Evolutionary conservation across 2,329 filamentous ascomycete genomes (phyloP).

Genomic region (Monilinia fructigena): DNA sequence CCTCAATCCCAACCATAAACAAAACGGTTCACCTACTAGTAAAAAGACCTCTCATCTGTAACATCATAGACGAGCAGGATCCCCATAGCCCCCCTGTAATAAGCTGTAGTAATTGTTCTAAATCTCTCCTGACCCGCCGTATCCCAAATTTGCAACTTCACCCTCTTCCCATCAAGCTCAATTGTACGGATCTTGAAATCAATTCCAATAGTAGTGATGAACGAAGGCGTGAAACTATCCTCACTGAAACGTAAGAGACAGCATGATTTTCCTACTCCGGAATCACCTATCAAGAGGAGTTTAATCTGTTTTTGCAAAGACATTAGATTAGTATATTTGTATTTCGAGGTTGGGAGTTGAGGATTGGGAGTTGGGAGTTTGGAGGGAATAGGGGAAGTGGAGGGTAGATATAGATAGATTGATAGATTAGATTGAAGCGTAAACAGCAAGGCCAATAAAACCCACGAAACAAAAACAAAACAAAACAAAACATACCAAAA

Average conservation of each 20-base stretch:
- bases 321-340: background rate
- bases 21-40: constrained; percentile 63
- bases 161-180: constrained; percentile 96
- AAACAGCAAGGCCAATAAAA: background rate
- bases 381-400: constrained; percentile 12
- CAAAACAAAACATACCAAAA: constrained; percentile 67
- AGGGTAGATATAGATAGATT: constrained; percentile 4
- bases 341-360: background rate
- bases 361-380: background rate
- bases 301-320: constrained; percentile 58
- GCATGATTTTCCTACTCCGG: constrained; percentile 99
- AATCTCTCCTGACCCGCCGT: constrained; percentile 98
- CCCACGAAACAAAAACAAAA: background rate
- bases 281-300: constrained; percentile 99
- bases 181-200: constrained; percentile 99
- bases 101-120: constrained; percentile 97
- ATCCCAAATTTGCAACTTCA: constrained; percentile 99
- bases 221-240: constrained; percentile 98
- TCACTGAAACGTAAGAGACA: constrained; percentile 96
- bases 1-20: background rate
- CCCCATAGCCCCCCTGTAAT: constrained; percentile 98
- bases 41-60: constrained; percentile 99
- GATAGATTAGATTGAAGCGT: constrained; percentile 6
- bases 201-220: constrained; percentile 99
- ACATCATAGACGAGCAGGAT: constrained; percentile 98